Evolutionary conservation across 768 basidiomycete species (phyloP), one percentile per base, ranked within the genome.

Genomic region (Ramaria rubella): DNA sequence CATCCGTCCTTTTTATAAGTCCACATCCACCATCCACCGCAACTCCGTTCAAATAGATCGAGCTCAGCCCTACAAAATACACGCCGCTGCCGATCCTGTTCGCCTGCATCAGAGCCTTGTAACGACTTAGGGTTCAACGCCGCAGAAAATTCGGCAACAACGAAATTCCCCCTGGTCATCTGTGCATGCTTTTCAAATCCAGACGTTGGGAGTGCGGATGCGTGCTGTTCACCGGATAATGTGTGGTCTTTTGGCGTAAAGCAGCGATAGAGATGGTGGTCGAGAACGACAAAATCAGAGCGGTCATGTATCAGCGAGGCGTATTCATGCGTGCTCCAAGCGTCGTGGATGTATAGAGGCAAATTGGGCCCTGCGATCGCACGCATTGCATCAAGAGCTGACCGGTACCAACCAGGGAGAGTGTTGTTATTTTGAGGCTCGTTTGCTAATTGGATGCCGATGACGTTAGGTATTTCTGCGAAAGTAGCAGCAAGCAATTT

Each of bases 11-110:
- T 89, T 73, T 83, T 90, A 65, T 82, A 86, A 34, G 87, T 90
- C 90, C 90, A 90, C 66, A 87, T 92, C 72, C 84, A 92, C 78
- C 80, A 87, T 4, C 90, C 90, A 0, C 79, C 81, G 58, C 87
- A 85, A 33, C 70, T 61, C 45, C 69, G 66, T 56, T 90, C 87
- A 58, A 79, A 91, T 36, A 87, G 62, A 19, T 74, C 77, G 48
- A 90, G 69, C 67, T 93, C 82, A 3, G 88, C 84, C 17, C 73
- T 65, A 4, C 86, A 73, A 58, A 81, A 92, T 14, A 66, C 70
- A 8, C 75, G 60, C 42, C 76, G 67, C 57, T 77, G 75, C 38
- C 68, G 64, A 43, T 73, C 71, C 58, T 78, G 71, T 58, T 77
- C 64, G 7, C 68, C 67, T 42, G 68, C 70, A 11, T 74, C 65